Evolutionary conservation across 1,139 yeast species (phyloP), one percentile per base, ranked within the genome.

Genomic region (Chernovozyma sophiae-reginae): DNA sequence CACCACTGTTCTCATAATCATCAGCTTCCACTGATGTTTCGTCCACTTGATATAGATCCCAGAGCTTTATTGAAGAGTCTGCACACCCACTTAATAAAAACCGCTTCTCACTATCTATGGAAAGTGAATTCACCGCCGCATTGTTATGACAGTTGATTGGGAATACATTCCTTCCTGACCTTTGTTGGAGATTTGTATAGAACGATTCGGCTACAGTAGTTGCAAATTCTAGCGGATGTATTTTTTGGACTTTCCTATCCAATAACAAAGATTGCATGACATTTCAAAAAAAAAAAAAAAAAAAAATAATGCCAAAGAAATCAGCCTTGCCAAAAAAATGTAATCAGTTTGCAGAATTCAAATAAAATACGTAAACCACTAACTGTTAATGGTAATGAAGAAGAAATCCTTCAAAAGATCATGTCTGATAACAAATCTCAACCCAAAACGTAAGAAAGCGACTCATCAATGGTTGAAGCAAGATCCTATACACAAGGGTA

Each of bases 21-120:
- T 53, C 40, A 37, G 42, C 46, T 34, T 46, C 42, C 6, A 12
- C 8, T n/a, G n/a, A 7, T 18, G 6, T 5, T 12, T 11, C 11
- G 20, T 33, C 27, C 4, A 20, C 26, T 24, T 23, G 17, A 11
- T 35, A 12, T 22, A 72, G 41, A 35, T 78, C 79, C 87, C 87
- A 83, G 22, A 82, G 44, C 37, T 76, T 76, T 12, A 89, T 68
- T 3, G 82, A 70, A 0, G 92, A 81, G 51, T 87, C 95, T 3
- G 87, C 86, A 30, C 86, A 78, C 0, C 94, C 96, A 31, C 87
- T 77, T 4, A 89, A 57, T 42, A 86, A 47, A 43, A 61, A 81
- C 41, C 72, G 61, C 35, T 64, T 54, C 6, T 74, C 75, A 1
- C 59, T 56, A 42, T 86, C 96, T n/a, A 86, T 51, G 2, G 83